Evolutionary conservation across 805 yeast species (phyloP).

Genomic region (Hanseniaspora taiwanica): DNA sequence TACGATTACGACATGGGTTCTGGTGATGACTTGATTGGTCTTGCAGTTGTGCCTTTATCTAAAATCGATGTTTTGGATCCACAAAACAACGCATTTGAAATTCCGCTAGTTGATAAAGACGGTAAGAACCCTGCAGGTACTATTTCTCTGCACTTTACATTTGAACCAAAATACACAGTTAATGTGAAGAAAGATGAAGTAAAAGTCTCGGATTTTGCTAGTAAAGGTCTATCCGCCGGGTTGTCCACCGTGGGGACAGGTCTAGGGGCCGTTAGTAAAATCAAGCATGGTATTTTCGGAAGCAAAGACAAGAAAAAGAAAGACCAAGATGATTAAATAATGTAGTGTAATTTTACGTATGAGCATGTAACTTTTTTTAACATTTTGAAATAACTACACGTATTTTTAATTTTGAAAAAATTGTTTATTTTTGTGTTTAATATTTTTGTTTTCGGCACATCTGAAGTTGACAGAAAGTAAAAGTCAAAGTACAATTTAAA

Average conservation of each 20-base stretch:
- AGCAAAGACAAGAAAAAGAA: slow-evolving; percentile 6
- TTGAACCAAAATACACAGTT: slow-evolving; percentile 59
- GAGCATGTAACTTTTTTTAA: too few species aligned
- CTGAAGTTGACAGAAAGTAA: too few species aligned
- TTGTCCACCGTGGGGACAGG: slow-evolving; percentile 32
- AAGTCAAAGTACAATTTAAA: too few species aligned
- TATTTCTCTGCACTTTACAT: slow-evolving; percentile 42
- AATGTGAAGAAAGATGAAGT: slow-evolving; percentile 26
- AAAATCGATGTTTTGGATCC: slow-evolving; percentile 43
- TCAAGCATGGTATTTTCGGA: slow-evolving; percentile 30
- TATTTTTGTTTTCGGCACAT: too few species aligned
- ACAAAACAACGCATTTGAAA: slow-evolving; percentile 34
- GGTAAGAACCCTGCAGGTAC: slow-evolving; percentile 42
- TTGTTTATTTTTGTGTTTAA: too few species aligned
- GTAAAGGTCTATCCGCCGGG: slow-evolving; percentile 37
- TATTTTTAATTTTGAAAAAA: too few species aligned
- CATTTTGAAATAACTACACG: too few species aligned
- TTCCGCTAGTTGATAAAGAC: slow-evolving; percentile 32
- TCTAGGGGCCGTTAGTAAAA: slow-evolving; percentile 27
- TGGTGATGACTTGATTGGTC: slow-evolving; percentile 71
- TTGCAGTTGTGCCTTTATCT: slow-evolving; percentile 40
- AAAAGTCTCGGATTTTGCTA: slow-evolving; percentile 35
- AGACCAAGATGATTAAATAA: not conserved
- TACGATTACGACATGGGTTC: slow-evolving; percentile 93
- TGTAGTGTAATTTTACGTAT: too few species aligned